Percentiles rank a stretch among this genome's conserved stretches.
These are phyloP conservation scores for Cutaneotrichosporon curvatum DNA, from an alignment of 1,284 basidiomycete genomes.

Conservation along the genomic window DNA sequence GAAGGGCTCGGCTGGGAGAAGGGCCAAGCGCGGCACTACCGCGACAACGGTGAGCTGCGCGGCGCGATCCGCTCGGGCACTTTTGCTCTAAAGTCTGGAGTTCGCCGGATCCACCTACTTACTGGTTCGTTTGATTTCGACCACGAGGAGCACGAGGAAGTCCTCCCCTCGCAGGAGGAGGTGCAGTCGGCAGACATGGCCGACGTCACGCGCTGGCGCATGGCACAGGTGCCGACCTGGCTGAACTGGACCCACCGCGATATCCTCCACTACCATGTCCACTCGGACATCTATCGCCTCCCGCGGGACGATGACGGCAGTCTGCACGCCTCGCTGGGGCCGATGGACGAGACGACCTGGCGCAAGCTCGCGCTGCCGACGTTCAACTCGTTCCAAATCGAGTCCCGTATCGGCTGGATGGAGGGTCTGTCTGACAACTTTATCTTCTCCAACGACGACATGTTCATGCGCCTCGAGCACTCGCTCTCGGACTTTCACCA, in stretches of 20 bases:
- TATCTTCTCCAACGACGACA: constrained; percentile 40
- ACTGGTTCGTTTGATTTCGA: constrained; percentile 27
- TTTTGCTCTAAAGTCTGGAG: constrained; percentile 15
- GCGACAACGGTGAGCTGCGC: constrained; percentile 41
- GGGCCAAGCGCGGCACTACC: constrained; percentile 25
- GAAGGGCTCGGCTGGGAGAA: constrained; percentile 18
- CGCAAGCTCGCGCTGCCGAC: constrained; percentile 24
- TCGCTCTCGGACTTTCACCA: constrained; percentile 31
- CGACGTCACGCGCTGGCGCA: constrained; percentile 1
- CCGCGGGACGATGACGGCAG: constrained; percentile 27
- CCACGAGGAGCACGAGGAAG: constrained; percentile 3
- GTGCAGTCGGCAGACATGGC: constrained; percentile 1
- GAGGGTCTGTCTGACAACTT: constrained; percentile 32
- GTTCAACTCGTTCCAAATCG: constrained; percentile 41
- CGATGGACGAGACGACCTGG: constrained; percentile 28
- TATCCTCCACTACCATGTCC: constrained; percentile 35
- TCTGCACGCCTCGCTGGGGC: neutral
- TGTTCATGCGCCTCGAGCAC: constrained; percentile 32
- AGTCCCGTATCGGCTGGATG: constrained; percentile 29
- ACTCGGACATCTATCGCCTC: constrained; percentile 32
- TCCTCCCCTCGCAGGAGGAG: constrained; percentile 1
- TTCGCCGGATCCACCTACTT: constrained; percentile 31
- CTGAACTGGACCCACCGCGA: constrained; percentile 25
- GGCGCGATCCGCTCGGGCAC: constrained; percentile 32
- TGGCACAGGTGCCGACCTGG: constrained; percentile 40